A percentile compares a stretch with the other conserved stretches of the same genome.
phyloP scores from a whole-genome alignment of 805 yeast species.

The Metschnikowia rubicola region DNA sequence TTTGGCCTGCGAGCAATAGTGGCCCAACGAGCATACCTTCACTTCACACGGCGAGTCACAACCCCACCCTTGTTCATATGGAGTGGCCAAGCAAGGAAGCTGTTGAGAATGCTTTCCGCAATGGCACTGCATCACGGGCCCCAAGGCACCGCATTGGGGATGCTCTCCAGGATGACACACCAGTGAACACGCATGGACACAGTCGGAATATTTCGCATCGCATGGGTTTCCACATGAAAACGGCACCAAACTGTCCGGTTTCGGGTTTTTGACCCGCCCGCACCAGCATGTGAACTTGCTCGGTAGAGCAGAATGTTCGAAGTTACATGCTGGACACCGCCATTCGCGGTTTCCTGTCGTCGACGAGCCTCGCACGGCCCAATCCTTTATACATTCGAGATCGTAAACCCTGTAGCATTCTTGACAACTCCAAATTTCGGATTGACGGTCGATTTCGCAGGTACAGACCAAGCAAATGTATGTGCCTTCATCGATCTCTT shows the following conservation, averaged over 20 bases:
- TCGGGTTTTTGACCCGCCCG: constrained; percentile 71
- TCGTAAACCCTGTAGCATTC: constrained; percentile 83
- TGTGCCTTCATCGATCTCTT: constrained; percentile 62
- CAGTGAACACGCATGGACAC: constrained; percentile 72
- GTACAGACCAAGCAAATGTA: constrained; percentile 89
- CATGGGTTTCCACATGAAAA: constrained; percentile 91
- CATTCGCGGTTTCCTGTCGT: constrained; percentile 59
- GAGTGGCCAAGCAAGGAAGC: constrained; percentile 70
- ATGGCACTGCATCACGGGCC: constrained; percentile 63
- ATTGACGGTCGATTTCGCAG: constrained; percentile 63
- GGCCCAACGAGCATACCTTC: constrained; percentile 61
- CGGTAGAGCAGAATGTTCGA: constrained; percentile 47
- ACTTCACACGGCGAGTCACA: constrained; percentile 64
- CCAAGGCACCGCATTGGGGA: constrained; percentile 73
- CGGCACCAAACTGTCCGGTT: constrained; percentile 55
- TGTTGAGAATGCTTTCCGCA: constrained; percentile 72
- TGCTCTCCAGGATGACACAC: constrained; percentile 91
- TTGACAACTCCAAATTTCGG: constrained; percentile 75
- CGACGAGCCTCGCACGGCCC: constrained; percentile 79
- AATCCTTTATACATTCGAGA: constrained; percentile 74
- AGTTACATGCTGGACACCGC: constrained; percentile 86
- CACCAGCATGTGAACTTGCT: constrained; percentile 80
- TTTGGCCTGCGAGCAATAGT: constrained; percentile 48
- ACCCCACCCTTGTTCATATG: constrained; percentile 62
- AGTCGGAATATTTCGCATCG: constrained; percentile 47